Base-by-base conservation (phyloP, 148 eudicot genomes). In the Selenicereus undatus region DNA sequence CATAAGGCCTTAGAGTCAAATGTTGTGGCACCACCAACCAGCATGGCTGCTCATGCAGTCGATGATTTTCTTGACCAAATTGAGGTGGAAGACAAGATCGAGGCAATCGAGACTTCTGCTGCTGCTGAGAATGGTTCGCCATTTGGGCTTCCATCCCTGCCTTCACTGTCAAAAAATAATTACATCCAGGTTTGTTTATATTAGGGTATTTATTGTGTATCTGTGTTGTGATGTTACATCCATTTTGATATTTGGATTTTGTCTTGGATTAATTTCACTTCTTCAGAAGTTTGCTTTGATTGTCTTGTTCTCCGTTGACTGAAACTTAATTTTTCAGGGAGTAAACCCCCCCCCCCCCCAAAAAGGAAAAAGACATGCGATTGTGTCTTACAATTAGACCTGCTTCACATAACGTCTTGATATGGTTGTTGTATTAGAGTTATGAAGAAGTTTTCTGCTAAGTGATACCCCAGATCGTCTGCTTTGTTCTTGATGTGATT, bases 1-100 rank as follows among this genome's bases (percentile, higher is more conserved):
- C 36, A 74, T 39, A 89, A 88, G 84, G 82, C 24, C 66, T 48
- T 83, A 45, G 93, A 92, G 39, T 71, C 83, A 11, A 86, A 83
- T 82, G 54, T 76, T 3, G 13, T 71, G 66, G 79, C 83, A 62
- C 94, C 98, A 75, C 84, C 91, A 54, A 94, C 95, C 74, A 87
- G 97, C 85, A 90, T 93, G 89, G 97, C 97, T 86, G 95, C 97
- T 80, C 89, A 91, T 88, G 91, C 90, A 27, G 78, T 71, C 43
- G 93, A 92, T 82, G 97, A 91, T 60, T 86, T 82, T 74, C 80
- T 74, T 76, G 95, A 90, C 80, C 83, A 88, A 79, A 82, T 48
- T 51, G 93, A 89, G 66, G 62, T 50, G 68, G 90, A 89, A 62
- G 92, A 90, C 12, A 82, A 80, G 82, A 18, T 56, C 45, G 90